phyloP scores from a whole-genome alignment of 495 filamentous ascomycete genomes.

The Trichoderma virens region DNA sequence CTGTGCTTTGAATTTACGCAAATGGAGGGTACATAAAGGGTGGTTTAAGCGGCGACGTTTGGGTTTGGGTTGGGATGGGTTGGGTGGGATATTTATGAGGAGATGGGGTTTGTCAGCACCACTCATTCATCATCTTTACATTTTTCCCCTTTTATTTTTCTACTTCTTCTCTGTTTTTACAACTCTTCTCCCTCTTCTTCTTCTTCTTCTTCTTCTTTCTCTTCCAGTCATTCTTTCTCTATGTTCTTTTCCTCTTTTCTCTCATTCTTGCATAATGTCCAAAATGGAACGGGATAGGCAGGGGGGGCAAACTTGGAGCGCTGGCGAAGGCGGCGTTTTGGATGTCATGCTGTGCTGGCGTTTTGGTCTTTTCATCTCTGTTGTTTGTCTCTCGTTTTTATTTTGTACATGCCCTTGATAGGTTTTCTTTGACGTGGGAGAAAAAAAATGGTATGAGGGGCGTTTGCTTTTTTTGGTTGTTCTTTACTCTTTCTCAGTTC shows the following conservation, averaged over 20 bases:
- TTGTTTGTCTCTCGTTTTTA: background rate
- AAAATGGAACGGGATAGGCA: background rate
- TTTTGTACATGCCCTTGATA: background rate
- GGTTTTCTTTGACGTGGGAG: background rate
- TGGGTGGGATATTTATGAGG: background rate
- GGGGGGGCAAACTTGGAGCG: background rate
- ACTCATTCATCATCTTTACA: background rate
- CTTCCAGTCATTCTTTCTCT: background rate
- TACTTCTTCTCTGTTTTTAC: background rate
- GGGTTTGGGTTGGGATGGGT: background rate
- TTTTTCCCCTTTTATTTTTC: background rate
- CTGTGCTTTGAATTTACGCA: background rate
- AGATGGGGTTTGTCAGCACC: background rate
- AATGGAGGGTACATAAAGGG: background rate
- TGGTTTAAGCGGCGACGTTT: background rate
- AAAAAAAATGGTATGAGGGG: background rate
- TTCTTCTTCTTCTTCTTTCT: background rate
- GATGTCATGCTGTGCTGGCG: background rate
- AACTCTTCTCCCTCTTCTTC: background rate
- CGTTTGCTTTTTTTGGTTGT: too few relatives aligned
- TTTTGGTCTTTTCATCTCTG: background rate
- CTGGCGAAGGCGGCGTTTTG: slow-evolving; percentile 1
- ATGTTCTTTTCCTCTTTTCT: background rate
- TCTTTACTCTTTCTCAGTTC: background rate
- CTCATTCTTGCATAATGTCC: background rate